Conservation (phyloP, 306 rosid genomes). For the Pachyrhizus erosus region DNA sequence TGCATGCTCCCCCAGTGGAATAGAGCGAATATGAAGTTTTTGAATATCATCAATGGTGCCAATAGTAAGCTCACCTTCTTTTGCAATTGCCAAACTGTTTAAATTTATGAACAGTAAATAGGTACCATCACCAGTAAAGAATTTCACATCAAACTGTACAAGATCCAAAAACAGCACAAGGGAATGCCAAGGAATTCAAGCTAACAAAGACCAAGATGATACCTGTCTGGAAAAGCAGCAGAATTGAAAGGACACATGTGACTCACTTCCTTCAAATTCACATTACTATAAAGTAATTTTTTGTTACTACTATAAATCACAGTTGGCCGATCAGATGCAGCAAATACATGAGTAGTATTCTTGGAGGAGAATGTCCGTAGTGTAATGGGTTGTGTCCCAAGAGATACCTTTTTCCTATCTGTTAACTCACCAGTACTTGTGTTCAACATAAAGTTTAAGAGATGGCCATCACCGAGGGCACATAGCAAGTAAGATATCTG, state of each 20-base stretch:
- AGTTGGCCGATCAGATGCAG: constrained; percentile 98
- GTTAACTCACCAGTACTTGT: constrained; percentile 81
- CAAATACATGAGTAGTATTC: constrained; percentile 93
- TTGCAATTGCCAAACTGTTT: constrained; percentile 94
- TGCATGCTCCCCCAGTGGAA: constrained; percentile 94
- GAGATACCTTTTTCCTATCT: constrained; percentile 96
- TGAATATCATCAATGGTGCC: constrained; percentile 99
- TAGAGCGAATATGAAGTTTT: constrained; percentile 97
- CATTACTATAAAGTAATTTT: constrained; percentile 91
- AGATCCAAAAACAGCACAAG: constrained; percentile 17
- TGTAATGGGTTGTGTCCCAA: constrained; percentile 98
- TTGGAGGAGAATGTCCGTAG: constrained; percentile 95
- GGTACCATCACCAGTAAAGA: constrained; percentile 7
- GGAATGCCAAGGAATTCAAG: constrained; percentile 14
- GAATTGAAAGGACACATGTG: constrained; percentile 99
- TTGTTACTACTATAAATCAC: constrained; percentile 98
- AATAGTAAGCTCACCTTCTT: constrained; percentile 97
- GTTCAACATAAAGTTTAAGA: constrained; percentile 85
- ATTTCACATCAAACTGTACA: constrained; percentile 30
- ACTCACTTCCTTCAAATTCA: constrained; percentile 96
- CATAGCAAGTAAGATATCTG: constrained; percentile 94
- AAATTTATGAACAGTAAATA: constrained; percentile 24
- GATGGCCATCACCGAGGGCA: constrained; percentile 98
- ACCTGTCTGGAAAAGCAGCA: constrained; percentile 99
- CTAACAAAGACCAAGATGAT: constrained; percentile 34